These are phyloP conservation scores for Penicillium fuscoglaucum DNA, from an alignment of 2,329 filamentous ascomycete species.

Conservation along the genomic window DNA sequence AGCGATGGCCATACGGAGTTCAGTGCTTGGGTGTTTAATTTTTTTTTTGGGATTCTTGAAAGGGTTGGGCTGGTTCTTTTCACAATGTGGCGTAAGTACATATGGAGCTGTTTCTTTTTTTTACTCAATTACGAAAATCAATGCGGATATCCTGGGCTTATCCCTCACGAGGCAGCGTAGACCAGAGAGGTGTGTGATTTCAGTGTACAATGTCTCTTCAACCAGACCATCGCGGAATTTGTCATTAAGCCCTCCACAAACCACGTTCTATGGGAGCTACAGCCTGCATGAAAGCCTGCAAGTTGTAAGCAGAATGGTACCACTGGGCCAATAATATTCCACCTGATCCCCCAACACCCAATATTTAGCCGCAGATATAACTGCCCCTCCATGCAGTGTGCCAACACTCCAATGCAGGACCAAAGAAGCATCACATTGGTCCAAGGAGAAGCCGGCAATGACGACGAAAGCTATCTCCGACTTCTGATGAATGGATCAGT, in stretches of 20 bases:
- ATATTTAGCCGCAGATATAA: not conserved
- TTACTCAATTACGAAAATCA: not conserved
- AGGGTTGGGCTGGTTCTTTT: not conserved
- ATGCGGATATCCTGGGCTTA: not conserved
- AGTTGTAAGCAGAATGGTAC: not conserved
- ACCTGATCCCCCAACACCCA: not conserved
- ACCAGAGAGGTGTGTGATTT: not conserved
- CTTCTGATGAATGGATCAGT: slow-evolving; percentile 9
- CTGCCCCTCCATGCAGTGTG: not conserved
- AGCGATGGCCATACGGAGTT: not conserved
- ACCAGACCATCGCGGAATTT: not conserved
- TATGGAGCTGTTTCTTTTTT: not conserved
- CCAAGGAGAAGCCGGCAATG: not conserved
- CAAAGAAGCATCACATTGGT: not conserved
- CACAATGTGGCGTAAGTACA: not conserved
- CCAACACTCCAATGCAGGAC: not conserved
- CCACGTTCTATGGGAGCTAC: not conserved
- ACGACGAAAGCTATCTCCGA: not conserved
- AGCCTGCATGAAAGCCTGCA: not conserved
- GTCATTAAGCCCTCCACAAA: not conserved
- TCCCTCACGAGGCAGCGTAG: not conserved
- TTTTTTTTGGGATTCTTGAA: not conserved
- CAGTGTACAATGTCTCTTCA: not conserved
- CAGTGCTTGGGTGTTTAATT: not conserved
- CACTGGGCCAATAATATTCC: not conserved